phyloP scores from a whole-genome alignment of 169 alveolate species.

The Eimeria acervulina region DNA sequence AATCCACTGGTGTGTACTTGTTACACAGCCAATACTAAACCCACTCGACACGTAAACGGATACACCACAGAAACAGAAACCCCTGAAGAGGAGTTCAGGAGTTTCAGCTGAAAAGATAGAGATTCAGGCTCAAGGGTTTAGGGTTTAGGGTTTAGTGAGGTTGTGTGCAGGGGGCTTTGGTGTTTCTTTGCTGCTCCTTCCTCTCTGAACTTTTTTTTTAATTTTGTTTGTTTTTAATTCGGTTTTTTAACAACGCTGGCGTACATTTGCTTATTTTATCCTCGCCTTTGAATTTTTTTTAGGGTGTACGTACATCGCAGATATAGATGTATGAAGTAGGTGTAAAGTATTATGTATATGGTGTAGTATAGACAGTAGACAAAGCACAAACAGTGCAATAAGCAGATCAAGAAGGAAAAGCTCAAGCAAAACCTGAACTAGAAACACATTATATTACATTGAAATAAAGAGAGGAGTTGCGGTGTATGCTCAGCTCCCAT shows the following conservation, averaged over 20 bases:
- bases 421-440: neutral
- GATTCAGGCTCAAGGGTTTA: too few species aligned
- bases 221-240: too few species aligned
- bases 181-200: neutral
- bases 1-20: neutral
- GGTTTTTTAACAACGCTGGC: too few species aligned
- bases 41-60: too few species aligned
- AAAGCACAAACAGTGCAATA: neutral
- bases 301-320: neutral
- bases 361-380: neutral
- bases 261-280: neutral
- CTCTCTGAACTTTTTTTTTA: neutral
- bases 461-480: neutral
- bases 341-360: neutral
- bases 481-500: neutral
- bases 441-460: neutral
- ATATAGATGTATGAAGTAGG: neutral
- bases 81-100: neutral
- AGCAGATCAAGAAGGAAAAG: neutral
- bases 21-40: too few species aligned
- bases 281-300: neutral
- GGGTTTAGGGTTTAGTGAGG: neutral
- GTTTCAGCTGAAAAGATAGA: too few species aligned
- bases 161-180: neutral
- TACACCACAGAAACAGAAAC: too few species aligned